A percentile compares a stretch with the other conserved stretches of the same genome.
Evolutionary conservation across 768 basidiomycete species (phyloP).

Genomic region (Pulveroboletus ravenelii): DNA sequence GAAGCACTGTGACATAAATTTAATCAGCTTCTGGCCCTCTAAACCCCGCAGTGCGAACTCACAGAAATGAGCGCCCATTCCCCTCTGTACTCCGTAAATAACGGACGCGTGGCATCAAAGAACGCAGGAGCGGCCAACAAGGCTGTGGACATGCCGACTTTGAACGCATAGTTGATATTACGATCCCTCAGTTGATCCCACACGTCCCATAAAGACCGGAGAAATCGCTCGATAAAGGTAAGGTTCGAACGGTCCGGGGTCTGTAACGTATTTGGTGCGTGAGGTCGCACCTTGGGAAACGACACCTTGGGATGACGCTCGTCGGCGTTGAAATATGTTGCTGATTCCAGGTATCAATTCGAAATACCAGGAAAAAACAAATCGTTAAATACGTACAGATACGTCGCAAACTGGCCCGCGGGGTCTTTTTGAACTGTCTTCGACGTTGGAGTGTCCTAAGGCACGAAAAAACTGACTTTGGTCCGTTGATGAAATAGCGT

Average conservation of each 20-base stretch:
- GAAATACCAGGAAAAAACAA: background rate
- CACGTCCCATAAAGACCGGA: slow-evolving; percentile 70
- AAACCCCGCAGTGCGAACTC: slow-evolving; percentile 25
- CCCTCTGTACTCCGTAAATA: slow-evolving; percentile 79
- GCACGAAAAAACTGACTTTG: slow-evolving; percentile 20
- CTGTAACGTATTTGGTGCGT: slow-evolving; percentile 82
- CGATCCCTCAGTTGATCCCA: slow-evolving; percentile 61
- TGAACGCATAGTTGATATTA: slow-evolving; percentile 83
- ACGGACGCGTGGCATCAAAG: slow-evolving; percentile 67
- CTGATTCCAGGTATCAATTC: slow-evolving; percentile 26
- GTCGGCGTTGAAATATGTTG: slow-evolving; percentile 50
- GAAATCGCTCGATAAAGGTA: slow-evolving; percentile 54
- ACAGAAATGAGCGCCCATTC: slow-evolving; percentile 97
- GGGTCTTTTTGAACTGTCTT: slow-evolving; percentile 10
- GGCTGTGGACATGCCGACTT: slow-evolving; percentile 79
- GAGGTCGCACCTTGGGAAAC: slow-evolving; percentile 79
- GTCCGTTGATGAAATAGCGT: slow-evolving; percentile 30
- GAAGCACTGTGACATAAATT: slow-evolving; percentile 52
- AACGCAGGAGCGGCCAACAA: slow-evolving; percentile 87
- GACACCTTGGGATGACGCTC: slow-evolving; percentile 47
- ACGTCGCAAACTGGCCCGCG: slow-evolving; percentile 27
- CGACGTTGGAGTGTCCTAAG: slow-evolving; percentile 16
- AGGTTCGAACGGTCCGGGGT: slow-evolving; percentile 63
- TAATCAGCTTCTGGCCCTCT: slow-evolving; percentile 2
- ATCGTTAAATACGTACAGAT: slow-evolving; percentile 38